phyloP scores from a whole-genome alignment of 306 rosid species.

The Erythrophleum fordii region DNA sequence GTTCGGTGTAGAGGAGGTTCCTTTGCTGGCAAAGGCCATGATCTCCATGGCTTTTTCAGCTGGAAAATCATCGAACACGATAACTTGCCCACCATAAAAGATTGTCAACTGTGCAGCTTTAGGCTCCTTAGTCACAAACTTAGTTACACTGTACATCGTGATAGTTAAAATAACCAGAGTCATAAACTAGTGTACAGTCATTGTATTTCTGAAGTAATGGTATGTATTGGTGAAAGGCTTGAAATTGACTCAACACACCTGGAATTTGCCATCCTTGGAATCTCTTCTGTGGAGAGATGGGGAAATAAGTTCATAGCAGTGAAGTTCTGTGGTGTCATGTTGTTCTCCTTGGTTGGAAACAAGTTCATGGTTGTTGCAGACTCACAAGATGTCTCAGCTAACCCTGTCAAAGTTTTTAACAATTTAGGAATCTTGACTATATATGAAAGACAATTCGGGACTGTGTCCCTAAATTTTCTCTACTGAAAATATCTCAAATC shows the following conservation, averaged over 20 bases:
- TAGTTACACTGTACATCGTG: slow-evolving; percentile 46
- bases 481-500: background rate
- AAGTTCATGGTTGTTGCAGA: slow-evolving; percentile 41
- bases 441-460: background rate
- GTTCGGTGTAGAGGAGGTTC: slow-evolving; percentile 10
- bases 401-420: slow-evolving; percentile 34
- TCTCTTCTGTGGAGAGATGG: slow-evolving; percentile 20
- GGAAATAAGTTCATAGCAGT: slow-evolving; percentile 22
- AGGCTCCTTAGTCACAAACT: slow-evolving; percentile 40
- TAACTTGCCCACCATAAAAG: slow-evolving; percentile 76
- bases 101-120: slow-evolving; percentile 71
- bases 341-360: slow-evolving; percentile 46
- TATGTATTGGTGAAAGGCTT: background rate
- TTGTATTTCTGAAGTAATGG: background rate
- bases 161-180: background rate
- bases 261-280: slow-evolving; percentile 30
- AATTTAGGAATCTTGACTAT: background rate
- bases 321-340: slow-evolving; percentile 22
- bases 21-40: slow-evolving; percentile 61
- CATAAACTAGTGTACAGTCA: background rate
- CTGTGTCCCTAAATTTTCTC: background rate
- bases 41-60: slow-evolving; percentile 73
- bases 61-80: slow-evolving; percentile 66
- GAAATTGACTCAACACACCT: slow-evolving; percentile 9
- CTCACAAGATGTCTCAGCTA: slow-evolving; percentile 44